These are phyloP conservation scores for Calonectria pseudoreteaudii DNA, from an alignment of 2,329 filamentous ascomycete species.

Conservation along the genomic window DNA sequence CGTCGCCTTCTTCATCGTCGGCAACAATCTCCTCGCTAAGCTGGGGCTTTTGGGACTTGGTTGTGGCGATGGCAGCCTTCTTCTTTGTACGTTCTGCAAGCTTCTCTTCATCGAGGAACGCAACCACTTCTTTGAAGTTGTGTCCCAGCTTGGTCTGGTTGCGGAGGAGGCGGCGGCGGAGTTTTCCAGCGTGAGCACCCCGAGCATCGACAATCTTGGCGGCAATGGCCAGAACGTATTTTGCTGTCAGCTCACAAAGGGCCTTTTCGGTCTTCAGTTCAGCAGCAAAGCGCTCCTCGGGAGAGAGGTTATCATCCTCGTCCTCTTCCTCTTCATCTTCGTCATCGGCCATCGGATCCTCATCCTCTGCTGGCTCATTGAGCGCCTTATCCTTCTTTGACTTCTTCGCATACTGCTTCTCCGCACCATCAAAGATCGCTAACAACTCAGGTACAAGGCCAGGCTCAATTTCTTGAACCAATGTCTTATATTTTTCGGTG, in stretches of 20 bases:
- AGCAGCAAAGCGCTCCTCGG: constrained; percentile 70
- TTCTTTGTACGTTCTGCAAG: constrained; percentile 58
- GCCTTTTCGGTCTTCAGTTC: constrained; percentile 85
- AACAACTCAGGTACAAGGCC: constrained; percentile 76
- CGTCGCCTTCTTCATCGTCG: constrained; percentile 54
- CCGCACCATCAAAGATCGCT: constrained; percentile 81
- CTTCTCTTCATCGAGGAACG: constrained; percentile 80
- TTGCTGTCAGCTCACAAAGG: constrained; percentile 86
- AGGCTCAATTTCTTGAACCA: constrained; percentile 76
- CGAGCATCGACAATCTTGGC: constrained; percentile 78
- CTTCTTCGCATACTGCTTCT: constrained; percentile 82
- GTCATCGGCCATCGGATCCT: constrained; percentile 77
- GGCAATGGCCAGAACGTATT: constrained; percentile 83
- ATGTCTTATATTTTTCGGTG: constrained; percentile 49
- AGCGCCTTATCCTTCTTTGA: constrained; percentile 67
- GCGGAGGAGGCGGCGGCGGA: constrained; percentile 78
- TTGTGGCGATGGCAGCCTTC: constrained; percentile 44
- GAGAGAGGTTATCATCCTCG: constrained; percentile 64
- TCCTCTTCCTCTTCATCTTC: constrained; percentile 66
- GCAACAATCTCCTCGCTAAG: constrained; percentile 59
- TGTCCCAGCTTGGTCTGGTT: constrained; percentile 85
- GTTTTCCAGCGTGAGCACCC: constrained; percentile 69
- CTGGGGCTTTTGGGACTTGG: constrained; percentile 49
- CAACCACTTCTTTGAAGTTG: constrained; percentile 87
- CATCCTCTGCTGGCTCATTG: constrained; percentile 76